Conservation (phyloP, 2,329 filamentous ascomycete species). For the Curvularia spicifera region DNA sequence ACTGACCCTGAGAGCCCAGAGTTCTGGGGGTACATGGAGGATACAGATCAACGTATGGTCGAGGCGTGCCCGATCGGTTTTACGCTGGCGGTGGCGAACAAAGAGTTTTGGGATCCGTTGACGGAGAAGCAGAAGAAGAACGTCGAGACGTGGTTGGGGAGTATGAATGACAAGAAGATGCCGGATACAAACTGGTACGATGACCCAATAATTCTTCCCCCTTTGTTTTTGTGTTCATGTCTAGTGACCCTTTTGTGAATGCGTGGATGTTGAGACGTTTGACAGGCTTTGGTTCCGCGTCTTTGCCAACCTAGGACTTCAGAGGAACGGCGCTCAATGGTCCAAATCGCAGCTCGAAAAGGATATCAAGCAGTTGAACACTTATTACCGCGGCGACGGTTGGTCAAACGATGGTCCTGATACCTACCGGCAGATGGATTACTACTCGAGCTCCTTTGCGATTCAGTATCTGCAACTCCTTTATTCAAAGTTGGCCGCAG, state of each 20-base stretch:
- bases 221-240: not conserved
- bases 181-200: constrained; percentile 68
- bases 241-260: not conserved
- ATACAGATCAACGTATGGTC: constrained; percentile 83
- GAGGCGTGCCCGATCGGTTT: constrained; percentile 83
- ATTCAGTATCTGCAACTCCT: constrained; percentile 81
- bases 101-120: constrained; percentile 70
- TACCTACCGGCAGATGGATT: constrained; percentile 83
- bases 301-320: constrained; percentile 79
- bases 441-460: constrained; percentile 82
- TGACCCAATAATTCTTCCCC: not conserved
- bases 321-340: constrained; percentile 75
- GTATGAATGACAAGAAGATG: constrained; percentile 79
- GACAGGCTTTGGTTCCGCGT: constrained; percentile 82
- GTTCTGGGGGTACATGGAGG: constrained; percentile 78
- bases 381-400: constrained; percentile 80
- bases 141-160: constrained; percentile 74
- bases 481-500: constrained; percentile 73
- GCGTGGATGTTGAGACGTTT: constrained; percentile 20
- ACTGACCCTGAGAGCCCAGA: constrained; percentile 73
- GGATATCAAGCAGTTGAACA: constrained; percentile 79
- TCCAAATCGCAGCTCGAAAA: constrained; percentile 72
- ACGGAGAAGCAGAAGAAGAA: constrained; percentile 67
- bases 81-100: constrained; percentile 70
- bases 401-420: constrained; percentile 85